Evolutionary conservation across 2,329 filamentous ascomycete genomes (phyloP).

Genomic region (Furcasterigmium sp.): DNA sequence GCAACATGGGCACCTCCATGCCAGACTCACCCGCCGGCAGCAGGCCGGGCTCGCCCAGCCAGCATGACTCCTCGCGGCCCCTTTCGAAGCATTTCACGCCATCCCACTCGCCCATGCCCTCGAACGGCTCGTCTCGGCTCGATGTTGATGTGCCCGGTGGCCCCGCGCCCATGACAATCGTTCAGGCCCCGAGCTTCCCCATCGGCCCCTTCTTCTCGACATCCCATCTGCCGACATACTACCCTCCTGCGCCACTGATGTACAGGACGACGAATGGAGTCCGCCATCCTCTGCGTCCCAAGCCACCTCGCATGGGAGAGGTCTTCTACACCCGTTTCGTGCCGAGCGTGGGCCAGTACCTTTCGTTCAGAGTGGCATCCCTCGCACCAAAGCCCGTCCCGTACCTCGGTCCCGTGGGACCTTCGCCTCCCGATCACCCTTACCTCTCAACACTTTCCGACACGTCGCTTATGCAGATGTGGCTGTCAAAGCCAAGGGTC

Average conservation of each 20-base stretch:
- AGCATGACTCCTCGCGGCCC: slow-evolving; percentile 19
- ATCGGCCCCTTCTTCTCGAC: slow-evolving; percentile 72
- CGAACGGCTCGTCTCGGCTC: slow-evolving; percentile 12
- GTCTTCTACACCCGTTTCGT: slow-evolving; percentile 87
- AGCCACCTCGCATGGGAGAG: slow-evolving; percentile 85
- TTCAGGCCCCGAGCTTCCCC: slow-evolving; percentile 31
- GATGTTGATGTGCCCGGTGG: slow-evolving; percentile 31
- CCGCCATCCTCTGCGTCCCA: slow-evolving; percentile 81
- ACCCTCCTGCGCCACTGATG: slow-evolving; percentile 75
- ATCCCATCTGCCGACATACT: slow-evolving; percentile 86
- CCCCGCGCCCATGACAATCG: slow-evolving; percentile 27
- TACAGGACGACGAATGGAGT: slow-evolving; percentile 74
- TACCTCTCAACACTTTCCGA: slow-evolving; percentile 45
- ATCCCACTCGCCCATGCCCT: slow-evolving; percentile 19
- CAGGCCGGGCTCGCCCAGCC: slow-evolving; percentile 46
- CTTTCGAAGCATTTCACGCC: slow-evolving; percentile 16
- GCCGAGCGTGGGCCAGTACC: slow-evolving; percentile 73
- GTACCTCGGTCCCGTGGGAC: slow-evolving; percentile 55
- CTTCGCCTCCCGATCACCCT: slow-evolving; percentile 29
- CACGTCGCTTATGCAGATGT: slow-evolving; percentile 64
- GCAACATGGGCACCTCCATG: slow-evolving; percentile 36
- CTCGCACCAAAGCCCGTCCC: slow-evolving; percentile 58
- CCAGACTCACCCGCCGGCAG: slow-evolving; percentile 48
- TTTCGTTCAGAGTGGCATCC: slow-evolving; percentile 83
- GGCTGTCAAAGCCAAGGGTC: slow-evolving; percentile 86